phyloP scores from a whole-genome alignment of 1,139 yeast genomes.

The Blastobotrys capitulatus region DNA sequence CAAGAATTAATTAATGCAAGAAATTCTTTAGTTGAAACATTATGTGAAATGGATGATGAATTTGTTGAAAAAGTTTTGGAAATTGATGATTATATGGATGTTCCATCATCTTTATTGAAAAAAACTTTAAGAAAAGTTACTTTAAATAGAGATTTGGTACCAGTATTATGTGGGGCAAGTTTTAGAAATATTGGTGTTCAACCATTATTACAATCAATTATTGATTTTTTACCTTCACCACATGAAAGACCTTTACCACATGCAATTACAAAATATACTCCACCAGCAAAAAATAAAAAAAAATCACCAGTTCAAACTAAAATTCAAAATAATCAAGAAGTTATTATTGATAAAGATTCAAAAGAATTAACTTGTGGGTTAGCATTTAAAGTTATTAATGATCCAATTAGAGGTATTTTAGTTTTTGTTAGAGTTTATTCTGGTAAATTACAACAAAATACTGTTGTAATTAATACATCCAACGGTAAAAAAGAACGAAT shows the following conservation, averaged over 20 bases:
- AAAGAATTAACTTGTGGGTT: constrained; percentile 65
- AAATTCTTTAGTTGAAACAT: constrained; percentile 73
- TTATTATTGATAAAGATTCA: constrained; percentile 52
- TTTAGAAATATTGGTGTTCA: constrained; percentile 92
- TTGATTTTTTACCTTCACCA: constrained; percentile 79
- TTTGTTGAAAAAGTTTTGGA: constrained; percentile 68
- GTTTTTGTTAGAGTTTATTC: constrained; percentile 84
- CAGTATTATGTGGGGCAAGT: constrained; percentile 90
- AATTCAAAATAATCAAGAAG: constrained; percentile 34
- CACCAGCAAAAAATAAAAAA: constrained; percentile 11
- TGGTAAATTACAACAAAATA: constrained; percentile 61
- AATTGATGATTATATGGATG: constrained; percentile 57
- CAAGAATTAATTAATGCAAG: constrained; percentile 54
- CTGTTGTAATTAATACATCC: constrained; percentile 60
- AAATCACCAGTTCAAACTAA: constrained; percentile 23
- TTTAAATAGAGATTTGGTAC: constrained; percentile 52
- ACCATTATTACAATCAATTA: constrained; percentile 80
- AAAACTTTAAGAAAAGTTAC: constrained; percentile 62
- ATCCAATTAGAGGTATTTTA: constrained; percentile 72
- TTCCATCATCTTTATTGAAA: constrained; percentile 46
- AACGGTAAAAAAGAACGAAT: constrained; percentile 63
- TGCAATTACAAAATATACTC: constrained; percentile 21
- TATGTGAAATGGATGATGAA: constrained; percentile 75
- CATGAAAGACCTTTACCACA: constrained; percentile 56
- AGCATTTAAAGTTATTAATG: constrained; percentile 88